Percentiles rank a stretch among this genome's conserved stretches.
Evolutionary conservation across 306 rosid species (phyloP).

Genomic region (Astragalus membranaceus): DNA sequence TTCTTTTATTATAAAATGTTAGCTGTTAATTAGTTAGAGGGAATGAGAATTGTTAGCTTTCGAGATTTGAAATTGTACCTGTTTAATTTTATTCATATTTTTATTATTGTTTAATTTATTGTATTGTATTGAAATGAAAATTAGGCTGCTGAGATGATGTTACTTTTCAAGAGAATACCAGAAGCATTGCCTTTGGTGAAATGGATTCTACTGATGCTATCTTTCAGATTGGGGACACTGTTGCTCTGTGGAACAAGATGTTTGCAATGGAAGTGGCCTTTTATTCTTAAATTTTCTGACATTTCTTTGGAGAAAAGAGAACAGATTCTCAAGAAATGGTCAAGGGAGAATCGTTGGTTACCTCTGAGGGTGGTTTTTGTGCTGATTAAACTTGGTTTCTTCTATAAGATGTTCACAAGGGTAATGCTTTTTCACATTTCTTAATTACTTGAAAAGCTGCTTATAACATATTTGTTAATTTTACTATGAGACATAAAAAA

Average conservation of each 20-base stretch:
- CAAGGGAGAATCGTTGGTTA: slow-evolving; percentile 34
- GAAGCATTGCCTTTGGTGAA: slow-evolving; percentile 37
- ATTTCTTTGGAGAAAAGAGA: slow-evolving; percentile 73
- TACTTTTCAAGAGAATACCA: slow-evolving; percentile 37
- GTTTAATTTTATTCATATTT: not conserved
- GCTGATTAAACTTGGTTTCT: slow-evolving; percentile 54
- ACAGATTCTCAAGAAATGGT: slow-evolving; percentile 52
- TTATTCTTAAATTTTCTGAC: slow-evolving; percentile 63
- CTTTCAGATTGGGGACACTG: slow-evolving; percentile 65
- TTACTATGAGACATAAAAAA: not conserved
- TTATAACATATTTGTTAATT: not conserved
- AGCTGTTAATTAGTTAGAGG: no score
- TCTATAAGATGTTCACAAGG: slow-evolving; percentile 69
- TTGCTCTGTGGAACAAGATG: slow-evolving; percentile 58
- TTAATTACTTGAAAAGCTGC: not conserved
- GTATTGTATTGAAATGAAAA: not conserved
- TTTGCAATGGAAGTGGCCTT: slow-evolving; percentile 70
- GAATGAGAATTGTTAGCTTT: no score
- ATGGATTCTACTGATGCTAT: slow-evolving; percentile 40
- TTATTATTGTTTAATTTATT: not conserved
- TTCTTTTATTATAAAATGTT: no score
- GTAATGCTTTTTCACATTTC: slow-evolving; percentile 29
- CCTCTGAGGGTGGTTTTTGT: slow-evolving; percentile 51
- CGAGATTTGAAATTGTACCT: no score
- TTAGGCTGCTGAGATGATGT: slow-evolving; percentile 63